Evolutionary conservation across 2,329 filamentous ascomycete species (phyloP).

Genomic region (Mycosphaerella arachidis): DNA sequence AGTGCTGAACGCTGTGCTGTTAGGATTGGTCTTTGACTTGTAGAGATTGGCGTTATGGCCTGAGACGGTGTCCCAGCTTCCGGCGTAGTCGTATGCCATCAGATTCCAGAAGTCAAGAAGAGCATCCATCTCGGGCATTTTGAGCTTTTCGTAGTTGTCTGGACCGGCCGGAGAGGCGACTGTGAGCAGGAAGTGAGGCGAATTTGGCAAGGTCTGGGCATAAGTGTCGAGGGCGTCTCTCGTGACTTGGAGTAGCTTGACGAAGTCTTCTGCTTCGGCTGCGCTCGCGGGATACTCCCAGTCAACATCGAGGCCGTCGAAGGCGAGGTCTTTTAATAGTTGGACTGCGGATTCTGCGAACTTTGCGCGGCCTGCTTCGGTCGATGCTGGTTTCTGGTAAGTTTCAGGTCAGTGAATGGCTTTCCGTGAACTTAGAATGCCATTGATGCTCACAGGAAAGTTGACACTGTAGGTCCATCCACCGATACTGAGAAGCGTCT

Average conservation of each 20-base stretch:
- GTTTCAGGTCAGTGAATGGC: background rate
- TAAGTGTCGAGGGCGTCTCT: slow-evolving; percentile 39
- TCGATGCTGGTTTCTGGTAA: slow-evolving; percentile 52
- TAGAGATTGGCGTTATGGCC: slow-evolving; percentile 81
- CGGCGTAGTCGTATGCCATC: slow-evolving; percentile 57
- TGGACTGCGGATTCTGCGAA: slow-evolving; percentile 71
- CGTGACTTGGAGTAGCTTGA: slow-evolving; percentile 37
- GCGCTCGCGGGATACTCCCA: slow-evolving; percentile 45
- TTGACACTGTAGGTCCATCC: slow-evolving; percentile 77
- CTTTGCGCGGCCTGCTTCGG: slow-evolving; percentile 53
- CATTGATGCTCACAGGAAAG: slow-evolving; percentile 51
- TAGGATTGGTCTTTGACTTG: slow-evolving; percentile 52
- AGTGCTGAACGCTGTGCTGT: slow-evolving; percentile 73
- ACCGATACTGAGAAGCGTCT: slow-evolving; percentile 76
- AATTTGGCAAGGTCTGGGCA: slow-evolving; percentile 30
- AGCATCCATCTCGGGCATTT: slow-evolving; percentile 38
- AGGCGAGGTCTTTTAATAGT: slow-evolving; percentile 74
- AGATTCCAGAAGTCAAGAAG: slow-evolving; percentile 48
- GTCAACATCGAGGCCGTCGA: slow-evolving; percentile 51
- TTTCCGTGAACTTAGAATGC: background rate
- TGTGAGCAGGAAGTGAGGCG: slow-evolving; percentile 41
- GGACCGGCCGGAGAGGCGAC: slow-evolving; percentile 44
- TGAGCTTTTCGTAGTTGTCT: slow-evolving; percentile 41
- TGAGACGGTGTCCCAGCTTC: slow-evolving; percentile 67
- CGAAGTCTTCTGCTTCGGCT: slow-evolving; percentile 37